These are phyloP conservation scores for Alternaria gansuensis DNA, from an alignment of 2,329 filamentous ascomycete species.

Conservation along the genomic window DNA sequence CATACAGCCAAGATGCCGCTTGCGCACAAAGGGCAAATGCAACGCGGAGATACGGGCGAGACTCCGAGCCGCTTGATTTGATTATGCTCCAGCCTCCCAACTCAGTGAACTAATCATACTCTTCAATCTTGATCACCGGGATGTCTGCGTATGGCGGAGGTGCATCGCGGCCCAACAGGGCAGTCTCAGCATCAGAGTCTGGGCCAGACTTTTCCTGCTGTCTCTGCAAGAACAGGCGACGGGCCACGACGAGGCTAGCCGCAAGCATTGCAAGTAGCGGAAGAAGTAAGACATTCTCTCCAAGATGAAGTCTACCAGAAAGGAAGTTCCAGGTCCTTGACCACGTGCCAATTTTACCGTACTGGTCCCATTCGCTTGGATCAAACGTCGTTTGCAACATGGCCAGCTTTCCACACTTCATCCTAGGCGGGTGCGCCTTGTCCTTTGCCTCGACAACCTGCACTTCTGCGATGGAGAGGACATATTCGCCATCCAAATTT, in stretches of 20 bases:
- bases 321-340: slow-evolving; percentile 28
- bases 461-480: slow-evolving; percentile 35
- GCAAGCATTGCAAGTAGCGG: slow-evolving; percentile 28
- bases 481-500: neutral
- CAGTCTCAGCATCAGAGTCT: slow-evolving; percentile 33
- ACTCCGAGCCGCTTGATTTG: slow-evolving; percentile 19
- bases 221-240: slow-evolving; percentile 21
- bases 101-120: slow-evolving; percentile 29
- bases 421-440: slow-evolving; percentile 32
- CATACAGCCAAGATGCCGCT: slow-evolving; percentile 17
- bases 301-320: slow-evolving; percentile 24
- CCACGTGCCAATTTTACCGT: slow-evolving; percentile 41
- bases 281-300: slow-evolving; percentile 24
- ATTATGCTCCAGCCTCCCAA: slow-evolving; percentile 20
- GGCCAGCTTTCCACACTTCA: slow-evolving; percentile 43
- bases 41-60: slow-evolving; percentile 19
- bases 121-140: slow-evolving; percentile 34
- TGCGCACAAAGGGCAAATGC: slow-evolving; percentile 10
- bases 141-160: slow-evolving; percentile 34
- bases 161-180: slow-evolving; percentile 26
- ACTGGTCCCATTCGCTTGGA: slow-evolving; percentile 43
- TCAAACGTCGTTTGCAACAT: slow-evolving; percentile 38
- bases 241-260: slow-evolving; percentile 23
- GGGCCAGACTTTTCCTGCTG: slow-evolving; percentile 18
- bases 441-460: slow-evolving; percentile 35